These are phyloP conservation scores for Chytriomyces confervae DNA, from an alignment of 192 early-diverging fungal genomes.

Conservation along the genomic window DNA sequence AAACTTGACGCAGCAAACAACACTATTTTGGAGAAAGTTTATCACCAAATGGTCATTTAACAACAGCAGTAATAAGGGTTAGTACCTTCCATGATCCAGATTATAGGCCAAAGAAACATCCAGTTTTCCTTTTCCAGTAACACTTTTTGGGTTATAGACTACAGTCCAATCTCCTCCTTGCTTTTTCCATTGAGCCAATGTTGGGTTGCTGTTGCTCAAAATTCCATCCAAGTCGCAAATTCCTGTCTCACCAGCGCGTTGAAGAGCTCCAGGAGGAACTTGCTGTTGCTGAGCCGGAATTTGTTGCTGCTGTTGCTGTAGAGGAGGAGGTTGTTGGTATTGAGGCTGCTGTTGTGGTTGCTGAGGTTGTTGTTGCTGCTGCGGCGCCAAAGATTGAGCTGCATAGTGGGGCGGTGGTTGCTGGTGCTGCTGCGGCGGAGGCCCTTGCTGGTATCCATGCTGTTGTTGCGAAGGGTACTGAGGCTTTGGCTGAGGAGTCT, in stretches of 20 bases:
- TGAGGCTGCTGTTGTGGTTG: not conserved
- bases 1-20: constrained; percentile 97
- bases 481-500: constrained; percentile 12
- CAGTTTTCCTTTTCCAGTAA: constrained; percentile 30
- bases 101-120: constrained; percentile 50
- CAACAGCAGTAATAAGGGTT: not conserved
- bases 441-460: constrained; percentile 45
- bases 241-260: constrained; percentile 36
- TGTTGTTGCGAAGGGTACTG: constrained; percentile 40
- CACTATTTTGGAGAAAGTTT: constrained; percentile 54
- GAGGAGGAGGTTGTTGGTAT: not conserved
- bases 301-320: not conserved
- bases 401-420: constrained; percentile 39
- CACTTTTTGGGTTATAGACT: constrained; percentile 56
- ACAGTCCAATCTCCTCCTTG: constrained; percentile 91
- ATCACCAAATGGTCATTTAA: too few relatives aligned
- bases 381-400: not conserved
- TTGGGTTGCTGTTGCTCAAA: constrained; percentile 60
- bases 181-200: constrained; percentile 63
- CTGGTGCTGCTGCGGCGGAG: constrained; percentile 29
- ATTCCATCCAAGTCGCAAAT: constrained; percentile 83
- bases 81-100: constrained; percentile 64
- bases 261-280: not conserved
- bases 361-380: constrained; percentile 20
- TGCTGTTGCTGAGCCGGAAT: constrained; percentile 19